phyloP scores from a whole-genome alignment of 306 rosid species.

The Cucumis melo region DNA sequence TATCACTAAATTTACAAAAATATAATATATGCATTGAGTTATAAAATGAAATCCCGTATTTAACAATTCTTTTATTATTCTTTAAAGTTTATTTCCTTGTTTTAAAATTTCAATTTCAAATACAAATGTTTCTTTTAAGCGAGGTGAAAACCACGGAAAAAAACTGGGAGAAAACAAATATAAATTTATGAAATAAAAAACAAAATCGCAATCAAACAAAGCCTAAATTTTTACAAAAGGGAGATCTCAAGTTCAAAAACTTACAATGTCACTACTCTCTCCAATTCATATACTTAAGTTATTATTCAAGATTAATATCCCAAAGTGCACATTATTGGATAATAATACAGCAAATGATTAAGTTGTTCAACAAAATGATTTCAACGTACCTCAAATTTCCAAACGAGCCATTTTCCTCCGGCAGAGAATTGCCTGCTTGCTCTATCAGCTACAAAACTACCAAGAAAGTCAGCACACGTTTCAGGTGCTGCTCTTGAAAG shows the following conservation, averaged over 20 bases:
- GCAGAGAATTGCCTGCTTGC: constrained; percentile 50
- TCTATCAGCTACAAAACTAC: constrained; percentile 71
- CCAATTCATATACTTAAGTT: not conserved
- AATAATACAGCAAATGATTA: not conserved
- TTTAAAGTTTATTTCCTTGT: too few relatives aligned
- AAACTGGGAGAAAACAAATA: too few relatives aligned
- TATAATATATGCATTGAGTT: too few relatives aligned
- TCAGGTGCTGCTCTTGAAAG: constrained; percentile 97
- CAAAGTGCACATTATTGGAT: not conserved
- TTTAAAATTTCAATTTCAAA: too few relatives aligned
- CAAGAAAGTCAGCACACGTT: constrained; percentile 89
- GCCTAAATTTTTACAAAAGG: not conserved
- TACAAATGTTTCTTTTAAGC: too few relatives aligned
- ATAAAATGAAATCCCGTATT: too few relatives aligned
- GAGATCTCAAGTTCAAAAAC: not conserved
- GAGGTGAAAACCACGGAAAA: too few relatives aligned
- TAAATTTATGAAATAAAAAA: too few relatives aligned
- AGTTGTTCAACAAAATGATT: not conserved
- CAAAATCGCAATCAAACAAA: not conserved
- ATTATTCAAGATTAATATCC: not conserved
- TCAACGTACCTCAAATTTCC: constrained; percentile 90
- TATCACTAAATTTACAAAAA: too few relatives aligned
- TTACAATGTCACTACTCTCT: not conserved
- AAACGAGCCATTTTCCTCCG: constrained; percentile 97
- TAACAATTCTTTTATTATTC: too few relatives aligned